Conservation (phyloP, 2,329 filamentous ascomycete genomes). For the Cladosporium cucumerinum region DNA sequence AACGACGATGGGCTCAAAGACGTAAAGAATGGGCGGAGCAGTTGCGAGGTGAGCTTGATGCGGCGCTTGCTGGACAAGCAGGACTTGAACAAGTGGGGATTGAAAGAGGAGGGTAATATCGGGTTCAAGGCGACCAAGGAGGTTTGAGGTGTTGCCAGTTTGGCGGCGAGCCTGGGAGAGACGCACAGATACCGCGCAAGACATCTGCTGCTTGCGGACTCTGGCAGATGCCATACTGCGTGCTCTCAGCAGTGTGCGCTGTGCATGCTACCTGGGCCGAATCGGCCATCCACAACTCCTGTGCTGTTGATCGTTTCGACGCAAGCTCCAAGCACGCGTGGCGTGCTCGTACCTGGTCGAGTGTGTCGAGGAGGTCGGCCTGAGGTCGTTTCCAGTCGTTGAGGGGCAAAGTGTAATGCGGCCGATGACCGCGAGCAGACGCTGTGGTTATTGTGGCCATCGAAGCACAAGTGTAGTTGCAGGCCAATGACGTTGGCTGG, state of each 20-base stretch:
- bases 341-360: not conserved
- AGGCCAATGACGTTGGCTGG: not conserved
- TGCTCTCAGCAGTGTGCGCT: not conserved
- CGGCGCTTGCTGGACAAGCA: slow-evolving; percentile 39
- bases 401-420: not conserved
- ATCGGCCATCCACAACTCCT: not conserved
- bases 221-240: not conserved
- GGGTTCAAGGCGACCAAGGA: slow-evolving; percentile 36
- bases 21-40: slow-evolving; percentile 38
- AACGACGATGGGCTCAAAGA: slow-evolving; percentile 46
- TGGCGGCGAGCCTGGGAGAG: not conserved
- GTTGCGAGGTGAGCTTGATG: slow-evolving; percentile 44
- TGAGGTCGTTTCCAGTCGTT: not conserved
- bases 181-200: not conserved
- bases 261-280: not conserved
- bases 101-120: slow-evolving; percentile 38
- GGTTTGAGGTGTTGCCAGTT: slow-evolving; percentile 17
- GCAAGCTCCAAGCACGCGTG: not conserved
- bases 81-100: slow-evolving; percentile 38
- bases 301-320: not conserved
- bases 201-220: not conserved
- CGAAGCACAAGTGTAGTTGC: not conserved
- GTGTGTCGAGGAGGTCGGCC: not conserved
- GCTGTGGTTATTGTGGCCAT: not conserved
- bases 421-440: not conserved